Percentiles rank a stretch among this genome's conserved stretches.
These are phyloP conservation scores for Fusarium gaditjirri DNA, from an alignment of 2,329 filamentous ascomycete species.

Conservation along the genomic window DNA sequence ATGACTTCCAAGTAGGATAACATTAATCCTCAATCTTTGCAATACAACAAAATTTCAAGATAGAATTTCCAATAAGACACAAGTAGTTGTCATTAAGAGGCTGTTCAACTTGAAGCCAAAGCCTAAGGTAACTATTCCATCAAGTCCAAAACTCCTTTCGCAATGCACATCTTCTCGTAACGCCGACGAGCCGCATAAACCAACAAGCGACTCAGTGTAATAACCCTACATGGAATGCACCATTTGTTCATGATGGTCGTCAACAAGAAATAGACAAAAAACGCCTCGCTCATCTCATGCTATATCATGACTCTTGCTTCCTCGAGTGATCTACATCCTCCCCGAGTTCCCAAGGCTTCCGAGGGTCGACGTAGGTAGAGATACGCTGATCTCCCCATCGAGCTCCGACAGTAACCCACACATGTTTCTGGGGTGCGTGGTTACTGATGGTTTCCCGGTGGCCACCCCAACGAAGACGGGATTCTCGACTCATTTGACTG, in stretches of 20 bases:
- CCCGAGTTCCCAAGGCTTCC: conserved; percentile 63
- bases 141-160: conserved; percentile 30
- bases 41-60: not conserved
- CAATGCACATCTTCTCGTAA: conserved; percentile 39
- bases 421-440: conserved; percentile 67
- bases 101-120: conserved; percentile 19
- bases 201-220: conserved; percentile 31
- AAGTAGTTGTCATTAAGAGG: conserved; percentile 20
- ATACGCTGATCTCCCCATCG: conserved; percentile 67
- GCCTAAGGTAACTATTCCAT: conserved; percentile 5
- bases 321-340: conserved; percentile 60
- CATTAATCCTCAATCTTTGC: not conserved
- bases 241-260: conserved; percentile 43
- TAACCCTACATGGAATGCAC: conserved; percentile 41
- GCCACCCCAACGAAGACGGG: conserved; percentile 68
- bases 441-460: conserved; percentile 64
- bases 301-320: conserved; percentile 38
- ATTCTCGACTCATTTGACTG: conserved; percentile 66
- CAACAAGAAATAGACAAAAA: conserved; percentile 35
- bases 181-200: conserved; percentile 33
- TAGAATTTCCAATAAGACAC: conserved; percentile 1
- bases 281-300: conserved; percentile 39
- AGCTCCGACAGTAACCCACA: conserved; percentile 76
- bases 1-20: not conserved
- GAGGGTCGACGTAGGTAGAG: conserved; percentile 66